Evolutionary conservation across 2,329 filamentous ascomycete species (phyloP).

Genomic region (Penicillium digitatum): DNA sequence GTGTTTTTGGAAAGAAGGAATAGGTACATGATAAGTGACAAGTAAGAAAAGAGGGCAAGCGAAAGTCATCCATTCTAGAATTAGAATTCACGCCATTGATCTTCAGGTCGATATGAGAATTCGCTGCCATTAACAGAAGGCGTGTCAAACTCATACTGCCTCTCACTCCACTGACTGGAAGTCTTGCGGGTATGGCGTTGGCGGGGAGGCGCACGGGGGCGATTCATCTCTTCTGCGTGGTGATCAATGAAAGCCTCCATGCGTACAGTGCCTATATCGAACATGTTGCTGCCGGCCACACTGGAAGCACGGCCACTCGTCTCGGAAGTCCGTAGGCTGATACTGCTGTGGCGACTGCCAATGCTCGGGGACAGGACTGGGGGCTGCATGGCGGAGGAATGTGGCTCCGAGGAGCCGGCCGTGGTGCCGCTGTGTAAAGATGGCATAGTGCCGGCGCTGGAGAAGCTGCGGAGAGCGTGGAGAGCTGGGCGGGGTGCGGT

Average conservation of each 20-base stretch:
- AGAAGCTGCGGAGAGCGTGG: slow-evolving; percentile 74
- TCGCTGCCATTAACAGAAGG: slow-evolving; percentile 38
- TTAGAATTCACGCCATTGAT: slow-evolving; percentile 49
- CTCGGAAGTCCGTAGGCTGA: slow-evolving; percentile 52
- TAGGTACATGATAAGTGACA: slow-evolving; percentile 1
- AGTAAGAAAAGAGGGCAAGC: background rate
- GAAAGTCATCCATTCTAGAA: background rate
- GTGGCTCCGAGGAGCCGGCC: slow-evolving; percentile 58
- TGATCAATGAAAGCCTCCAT: slow-evolving; percentile 93
- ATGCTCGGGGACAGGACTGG: slow-evolving; percentile 26
- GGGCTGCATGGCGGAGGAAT: slow-evolving; percentile 33
- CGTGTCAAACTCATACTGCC: slow-evolving; percentile 34
- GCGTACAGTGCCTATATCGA: slow-evolving; percentile 84
- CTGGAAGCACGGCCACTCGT: slow-evolving; percentile 47
- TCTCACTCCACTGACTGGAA: slow-evolving; percentile 34
- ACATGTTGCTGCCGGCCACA: slow-evolving; percentile 57
- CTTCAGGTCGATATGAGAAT: slow-evolving; percentile 39
- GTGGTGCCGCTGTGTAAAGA: slow-evolving; percentile 54
- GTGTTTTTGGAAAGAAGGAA: background rate
- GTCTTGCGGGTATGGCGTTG: slow-evolving; percentile 29
- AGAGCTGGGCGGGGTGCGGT: slow-evolving; percentile 64
- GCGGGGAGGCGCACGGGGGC: slow-evolving; percentile 22
- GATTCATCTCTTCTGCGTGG: slow-evolving; percentile 30
- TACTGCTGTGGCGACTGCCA: slow-evolving; percentile 39
- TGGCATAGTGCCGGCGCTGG: slow-evolving; percentile 42